Evolutionary conservation across 768 basidiomycete species (phyloP), one percentile per base, ranked within the genome.

Genomic region (Harrya chromipes): DNA sequence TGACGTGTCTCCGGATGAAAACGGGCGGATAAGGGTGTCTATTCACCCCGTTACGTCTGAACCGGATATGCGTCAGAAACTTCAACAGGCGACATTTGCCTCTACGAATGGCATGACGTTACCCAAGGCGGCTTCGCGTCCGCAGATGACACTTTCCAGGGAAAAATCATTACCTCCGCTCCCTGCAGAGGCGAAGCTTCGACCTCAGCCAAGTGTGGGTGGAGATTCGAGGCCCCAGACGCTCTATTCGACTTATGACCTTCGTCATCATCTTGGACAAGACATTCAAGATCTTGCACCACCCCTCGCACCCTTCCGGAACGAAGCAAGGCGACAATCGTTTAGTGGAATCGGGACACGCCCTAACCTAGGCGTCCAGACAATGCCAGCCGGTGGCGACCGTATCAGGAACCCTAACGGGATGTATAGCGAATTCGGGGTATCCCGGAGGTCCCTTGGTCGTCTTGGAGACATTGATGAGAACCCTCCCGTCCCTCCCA

Each of bases 141-240:
- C 53, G 29, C 61, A 63, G 20, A 40, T 50, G 21, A 26, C 34
- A 31, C 53, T 78, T 47, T 69, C 73, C 16, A 73, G 85, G 42
- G 87, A 91, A 52, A 92, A 92, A 59, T 85, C 82, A 6, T 68
- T 92, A 4, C 90, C 90, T 5, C 89, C 90, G 10, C 75, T 92
- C 36, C 90, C 85, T 3, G 77, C 74, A 14, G 78, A 80, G 20
- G 75, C 75, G 60, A 71, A 70, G 42, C 68, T 71, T 23, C 74
- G 72, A 31, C 61, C 69, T 13, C 70, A 70, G n/a, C 66, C 70
- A 6, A 34, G 49, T 31, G 31, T 65, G 48, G 57, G 66, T 17
- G 60, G 57, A 2, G 83, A 84, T 36, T 54, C 60, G 6, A 77
- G 85, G 29, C 84, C 87, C 7, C 82, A 79, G 47, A 89, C 87